Base-by-base conservation (phyloP, 768 basidiomycete genomes). In the Dacryopinax primogenitus region DNA sequence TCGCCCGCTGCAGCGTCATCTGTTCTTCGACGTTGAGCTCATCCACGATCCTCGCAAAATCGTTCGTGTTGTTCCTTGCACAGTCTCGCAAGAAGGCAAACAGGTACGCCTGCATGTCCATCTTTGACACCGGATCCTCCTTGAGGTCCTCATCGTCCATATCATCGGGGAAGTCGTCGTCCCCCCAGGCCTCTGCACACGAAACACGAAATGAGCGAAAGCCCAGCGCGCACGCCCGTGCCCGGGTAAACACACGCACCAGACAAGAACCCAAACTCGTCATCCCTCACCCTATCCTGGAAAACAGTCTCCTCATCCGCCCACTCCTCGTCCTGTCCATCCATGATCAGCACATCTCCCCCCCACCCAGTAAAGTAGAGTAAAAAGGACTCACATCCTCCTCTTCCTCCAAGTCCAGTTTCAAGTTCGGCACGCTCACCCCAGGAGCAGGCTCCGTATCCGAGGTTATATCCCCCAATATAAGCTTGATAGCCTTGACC, bases 291-390 rank as follows among this genome's bases (percentile, higher is more conserved):
- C 34, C 70, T 23, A 62, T 67, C 23, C 70, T 83, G 81, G 62
- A 83, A 77, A 34, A 81, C 74, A 61, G 81, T 83, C 65, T 90
- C 92, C 71, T 93, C 92, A 70, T 96, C 93, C 11, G 84, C 82
- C 95, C 95, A 98, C n/a, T 91, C 90, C 34, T 91, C 91, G 68
- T 92, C 88, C 80, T 90, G n/a, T n/a, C 73, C 32, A 74, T 62
- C 16, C 61, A 65, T 13, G 61, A 32, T 58, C 67, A 67, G 30
- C 33, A 23, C 28, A 39, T 67, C 68, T 23, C 7, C 1, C 30
- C 3, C 32, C n/a, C 4, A 39, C 2, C 32, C n/a, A n/a, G n/a
- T n/a, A 15, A 63, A 45, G 28, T 34, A 1, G 28, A 15, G 33
- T 32, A 15, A 16, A 62, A 36, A 16, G 18, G 15, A 44, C 65